Percentiles rank a stretch among this genome's conserved stretches.
Conservation (phyloP, 495 filamentous ascomycete species). For the Neurospora africana region DNA sequence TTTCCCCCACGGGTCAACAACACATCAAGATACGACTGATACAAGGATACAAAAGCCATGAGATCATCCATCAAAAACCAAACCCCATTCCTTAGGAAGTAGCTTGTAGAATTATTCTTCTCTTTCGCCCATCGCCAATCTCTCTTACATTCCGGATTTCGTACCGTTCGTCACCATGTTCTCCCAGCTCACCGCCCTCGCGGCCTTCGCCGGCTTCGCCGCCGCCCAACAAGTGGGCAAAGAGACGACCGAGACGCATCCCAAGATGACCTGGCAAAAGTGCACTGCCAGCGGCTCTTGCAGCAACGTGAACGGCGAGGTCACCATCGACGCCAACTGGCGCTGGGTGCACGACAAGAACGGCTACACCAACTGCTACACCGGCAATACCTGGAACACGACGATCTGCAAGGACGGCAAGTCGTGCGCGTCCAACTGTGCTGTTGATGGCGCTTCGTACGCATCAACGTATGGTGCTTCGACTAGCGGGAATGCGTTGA, state of each 20-base stretch:
- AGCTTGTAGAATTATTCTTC: too few species aligned
- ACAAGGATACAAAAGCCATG: neutral
- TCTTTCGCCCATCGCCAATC: neutral
- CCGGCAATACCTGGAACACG: slow-evolving; percentile 35
- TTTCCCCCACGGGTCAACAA: neutral
- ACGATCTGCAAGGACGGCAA: slow-evolving; percentile 28
- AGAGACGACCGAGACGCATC: slow-evolving; percentile 45
- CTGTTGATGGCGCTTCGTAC: slow-evolving; percentile 37
- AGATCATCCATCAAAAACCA: too few species aligned
- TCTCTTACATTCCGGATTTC: neutral
- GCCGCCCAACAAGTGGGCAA: slow-evolving; percentile 47
- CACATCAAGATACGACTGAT: neutral
- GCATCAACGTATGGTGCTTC: slow-evolving; percentile 34
- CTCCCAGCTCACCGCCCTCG: slow-evolving; percentile 15
- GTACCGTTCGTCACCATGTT: slow-evolving; percentile 12
- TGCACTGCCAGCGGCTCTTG: slow-evolving; percentile 42
- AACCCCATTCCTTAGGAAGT: too few species aligned
- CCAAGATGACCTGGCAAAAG: slow-evolving; percentile 46
- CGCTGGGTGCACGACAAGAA: slow-evolving; percentile 33
- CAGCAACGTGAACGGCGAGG: slow-evolving; percentile 28
- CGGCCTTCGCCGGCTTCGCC: slow-evolving; percentile 28
- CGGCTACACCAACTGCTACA: slow-evolving; percentile 35
- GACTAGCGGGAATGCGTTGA: slow-evolving; percentile 34
- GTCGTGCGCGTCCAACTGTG: slow-evolving; percentile 34
- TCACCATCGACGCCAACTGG: slow-evolving; percentile 40